These are phyloP conservation scores for Fusarium agapanthi DNA, from an alignment of 2,329 filamentous ascomycete genomes.

Conservation along the genomic window DNA sequence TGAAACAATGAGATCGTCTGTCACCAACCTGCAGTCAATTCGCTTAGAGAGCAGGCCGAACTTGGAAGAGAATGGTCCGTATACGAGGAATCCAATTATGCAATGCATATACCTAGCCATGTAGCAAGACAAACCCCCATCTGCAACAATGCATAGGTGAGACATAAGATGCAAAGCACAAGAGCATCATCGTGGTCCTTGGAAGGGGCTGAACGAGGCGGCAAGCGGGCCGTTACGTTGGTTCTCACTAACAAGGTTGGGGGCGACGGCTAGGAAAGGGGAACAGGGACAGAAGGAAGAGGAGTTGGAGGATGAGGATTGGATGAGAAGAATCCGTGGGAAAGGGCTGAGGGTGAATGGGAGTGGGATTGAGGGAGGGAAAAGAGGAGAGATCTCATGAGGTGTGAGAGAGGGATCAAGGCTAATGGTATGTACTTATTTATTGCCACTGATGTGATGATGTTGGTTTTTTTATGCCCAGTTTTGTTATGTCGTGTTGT, in stretches of 20 bases:
- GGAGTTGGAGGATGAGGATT: conserved; percentile 26
- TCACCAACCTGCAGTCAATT: not conserved
- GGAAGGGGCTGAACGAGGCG: conserved; percentile 13
- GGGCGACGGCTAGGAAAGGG: conserved; percentile 7
- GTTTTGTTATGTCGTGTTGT: conserved; percentile 20
- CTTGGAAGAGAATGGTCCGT: not conserved
- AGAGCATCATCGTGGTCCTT: conserved; percentile 26
- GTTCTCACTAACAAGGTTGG: conserved; percentile 3
- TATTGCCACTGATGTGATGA: conserved; percentile 30
- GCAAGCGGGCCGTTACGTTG: conserved; percentile 11
- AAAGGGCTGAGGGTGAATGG: not conserved
- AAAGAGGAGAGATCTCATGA: conserved; percentile 1
- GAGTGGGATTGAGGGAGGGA: conserved; percentile 3
- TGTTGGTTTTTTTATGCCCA: conserved; percentile 17
- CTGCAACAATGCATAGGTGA: not conserved
- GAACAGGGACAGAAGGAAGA: not conserved
- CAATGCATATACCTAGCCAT: not conserved
- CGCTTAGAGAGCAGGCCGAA: not conserved
- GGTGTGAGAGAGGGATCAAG: conserved; percentile 25
- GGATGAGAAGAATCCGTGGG: conserved; percentile 7
- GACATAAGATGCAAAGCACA: conserved; percentile 9
- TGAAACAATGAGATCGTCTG: conserved; percentile 4
- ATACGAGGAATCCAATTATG: not conserved
- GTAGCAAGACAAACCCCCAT: not conserved
- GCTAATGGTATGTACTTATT: conserved; percentile 11